Evolutionary conservation across 1,139 yeast species (phyloP), one percentile per base, ranked within the genome.

Genomic region (Blastobotrys illinoisensis): DNA sequence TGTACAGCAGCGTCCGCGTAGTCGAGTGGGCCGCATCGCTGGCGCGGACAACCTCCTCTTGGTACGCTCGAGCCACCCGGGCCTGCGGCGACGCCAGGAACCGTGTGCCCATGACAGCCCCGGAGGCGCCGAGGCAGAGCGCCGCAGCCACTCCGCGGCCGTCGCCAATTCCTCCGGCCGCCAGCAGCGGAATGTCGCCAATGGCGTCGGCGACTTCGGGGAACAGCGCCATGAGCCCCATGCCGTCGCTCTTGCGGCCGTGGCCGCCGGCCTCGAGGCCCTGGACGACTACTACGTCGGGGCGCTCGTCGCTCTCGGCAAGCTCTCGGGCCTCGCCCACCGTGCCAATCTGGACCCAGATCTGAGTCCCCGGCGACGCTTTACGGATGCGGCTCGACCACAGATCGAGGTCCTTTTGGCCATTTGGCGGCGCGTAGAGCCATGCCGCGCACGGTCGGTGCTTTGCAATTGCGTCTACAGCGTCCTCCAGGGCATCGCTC

Each of bases 261-360:
- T 79, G 82, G 1, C 82, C 82, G 7, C 82, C 83, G 1, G 82
- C 82, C 60, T 79, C 83, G 56, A 66, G 68, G 0, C 82, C 82
- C 60, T 79, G 83, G 36, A 73, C 69, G 9, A 75, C 68, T 1
- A 79, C 55, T 0, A 76, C 80, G 60, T 76, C 79, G 1, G 74
- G 40, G 40, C 40, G 40, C 40, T 32, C 16, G 14, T 3, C 16
- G 40, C 40, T 32, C 11, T 32, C 7, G 6, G 5, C 16, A n/a
- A 32, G 14, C 16, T 32, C 16, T 3, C 7, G 14, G 16, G 40
- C 40, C 16, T 32, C 40, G 7, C 16, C 16, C 3, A 32, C 40
- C 16, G 40, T 32, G 40, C 40, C 40, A 7, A 32, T 32, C 16
- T 32, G 40, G 16, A 32, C 16, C 40, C 40, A 32, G 40, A 32